Evolutionary conservation across 177 flowering plant genomes (phyloP).

Genomic region (Vitis hybrid): DNA sequence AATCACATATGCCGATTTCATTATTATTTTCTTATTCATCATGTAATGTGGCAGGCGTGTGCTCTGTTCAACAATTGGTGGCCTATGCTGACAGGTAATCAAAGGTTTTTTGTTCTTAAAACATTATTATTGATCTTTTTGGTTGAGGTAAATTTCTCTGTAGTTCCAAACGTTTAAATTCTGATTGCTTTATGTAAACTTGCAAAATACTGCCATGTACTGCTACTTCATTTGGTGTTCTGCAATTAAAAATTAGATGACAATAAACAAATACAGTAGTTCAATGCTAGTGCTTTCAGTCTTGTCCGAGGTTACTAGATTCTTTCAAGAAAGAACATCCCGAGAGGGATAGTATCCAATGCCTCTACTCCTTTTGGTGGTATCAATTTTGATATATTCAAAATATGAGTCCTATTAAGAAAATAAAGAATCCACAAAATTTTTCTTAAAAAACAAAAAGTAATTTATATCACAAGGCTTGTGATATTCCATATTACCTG

Average conservation of each 20-base stretch:
- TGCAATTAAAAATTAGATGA: not conserved
- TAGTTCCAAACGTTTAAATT: not conserved
- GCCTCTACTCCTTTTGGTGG: too few relatives aligned
- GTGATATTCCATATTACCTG: too few relatives aligned
- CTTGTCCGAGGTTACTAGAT: not conserved
- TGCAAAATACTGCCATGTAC: not conserved
- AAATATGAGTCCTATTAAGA: too few relatives aligned
- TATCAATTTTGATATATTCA: too few relatives aligned
- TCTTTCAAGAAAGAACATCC: not conserved
- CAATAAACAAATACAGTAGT: not conserved
- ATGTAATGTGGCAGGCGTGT: constrained; percentile 71
- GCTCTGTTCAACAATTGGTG: constrained; percentile 95
- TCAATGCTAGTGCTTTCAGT: not conserved
- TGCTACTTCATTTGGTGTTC: not conserved
- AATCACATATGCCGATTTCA: not conserved
- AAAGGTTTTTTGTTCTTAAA: not conserved
- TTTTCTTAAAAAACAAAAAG: too few relatives aligned
- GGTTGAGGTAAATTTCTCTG: not conserved
- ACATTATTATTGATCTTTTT: too few relatives aligned
- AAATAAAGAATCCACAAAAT: too few relatives aligned
- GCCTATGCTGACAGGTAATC: constrained; percentile 91
- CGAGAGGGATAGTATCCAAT: too few relatives aligned
- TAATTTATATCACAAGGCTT: too few relatives aligned
- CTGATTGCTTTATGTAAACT: not conserved
- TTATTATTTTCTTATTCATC: constrained; percentile 8